Percentiles rank a stretch among this genome's conserved stretches.
phyloP scores from a whole-genome alignment of 495 filamentous ascomycete genomes.

The Penicillium odoratum region DNA sequence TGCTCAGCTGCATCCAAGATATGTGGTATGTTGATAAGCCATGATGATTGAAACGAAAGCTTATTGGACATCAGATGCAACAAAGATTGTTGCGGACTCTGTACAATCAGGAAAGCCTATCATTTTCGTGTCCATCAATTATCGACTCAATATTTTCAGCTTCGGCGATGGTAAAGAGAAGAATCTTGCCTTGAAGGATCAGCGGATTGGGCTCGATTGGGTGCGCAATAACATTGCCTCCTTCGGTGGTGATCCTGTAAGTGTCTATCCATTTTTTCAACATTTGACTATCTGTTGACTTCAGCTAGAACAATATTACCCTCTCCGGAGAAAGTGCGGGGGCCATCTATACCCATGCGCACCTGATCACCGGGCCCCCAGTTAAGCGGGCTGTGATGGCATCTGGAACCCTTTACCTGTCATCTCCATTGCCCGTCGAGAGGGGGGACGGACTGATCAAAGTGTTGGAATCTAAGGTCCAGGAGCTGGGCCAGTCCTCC shows the following conservation, averaged over 20 bases:
- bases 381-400: constrained; percentile 39
- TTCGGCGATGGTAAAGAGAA: constrained; percentile 55
- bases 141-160: constrained; percentile 65
- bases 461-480: constrained; percentile 29
- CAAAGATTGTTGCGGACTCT: constrained; percentile 37
- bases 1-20: constrained; percentile 44
- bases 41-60: neutral
- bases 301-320: constrained; percentile 34
- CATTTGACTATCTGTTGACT: neutral
- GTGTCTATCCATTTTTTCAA: constrained; percentile 3
- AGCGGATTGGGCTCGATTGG: constrained; percentile 65
- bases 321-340: constrained; percentile 42
- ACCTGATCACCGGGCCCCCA: constrained; percentile 37
- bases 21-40: constrained; percentile 30
- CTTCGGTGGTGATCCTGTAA: constrained; percentile 65
- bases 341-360: constrained; percentile 41
- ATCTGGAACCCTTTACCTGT: constrained; percentile 39
- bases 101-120: constrained; percentile 44
- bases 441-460: constrained; percentile 31
- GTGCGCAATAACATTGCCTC: constrained; percentile 53
- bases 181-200: constrained; percentile 64
- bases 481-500: constrained; percentile 30
- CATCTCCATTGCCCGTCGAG: constrained; percentile 34
- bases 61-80: constrained; percentile 25
- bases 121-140: constrained; percentile 64